Evolutionary conservation across 129 eudicot genomes (phyloP).

Genomic region (Heracleum sosnowskyi): DNA sequence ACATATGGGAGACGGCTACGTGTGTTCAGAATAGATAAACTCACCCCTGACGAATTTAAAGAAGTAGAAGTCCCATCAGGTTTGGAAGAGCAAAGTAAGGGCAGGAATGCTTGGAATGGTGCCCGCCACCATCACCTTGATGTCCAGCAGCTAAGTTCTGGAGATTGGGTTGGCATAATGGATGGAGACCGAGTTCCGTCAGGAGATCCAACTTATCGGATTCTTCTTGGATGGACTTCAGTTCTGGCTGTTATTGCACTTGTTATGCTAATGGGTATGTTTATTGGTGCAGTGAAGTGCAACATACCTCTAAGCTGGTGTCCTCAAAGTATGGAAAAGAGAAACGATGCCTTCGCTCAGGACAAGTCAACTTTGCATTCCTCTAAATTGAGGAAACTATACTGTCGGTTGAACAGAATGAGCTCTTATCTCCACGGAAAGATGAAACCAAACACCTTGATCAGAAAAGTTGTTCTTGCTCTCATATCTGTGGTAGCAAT

Average conservation of each 20-base stretch:
- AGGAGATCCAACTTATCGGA: conserved; percentile 51
- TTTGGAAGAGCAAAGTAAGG: conserved; percentile 43
- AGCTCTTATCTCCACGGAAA: conserved; percentile 44
- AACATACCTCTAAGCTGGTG: conserved; percentile 56
- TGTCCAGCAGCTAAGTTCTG: conserved; percentile 52
- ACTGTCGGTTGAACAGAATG: conserved; percentile 43
- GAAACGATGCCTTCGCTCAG: conserved; percentile 40
- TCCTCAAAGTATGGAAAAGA: conserved; percentile 48
- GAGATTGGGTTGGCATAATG: conserved; percentile 66
- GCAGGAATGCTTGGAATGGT: conserved; percentile 78
- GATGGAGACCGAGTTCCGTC: conserved; percentile 70
- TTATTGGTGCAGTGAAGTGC: conserved; percentile 55
- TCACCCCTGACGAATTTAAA: conserved; percentile 42
- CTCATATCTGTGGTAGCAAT: conserved; percentile 24
- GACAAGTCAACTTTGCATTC: conserved; percentile 39
- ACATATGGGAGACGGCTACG: conserved; percentile 56
- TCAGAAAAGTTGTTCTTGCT: conserved; percentile 34
- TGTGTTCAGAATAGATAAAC: conserved; percentile 42
- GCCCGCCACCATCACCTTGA: conserved; percentile 75
- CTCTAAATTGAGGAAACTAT: conserved; percentile 34
- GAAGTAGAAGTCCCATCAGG: conserved; percentile 68
- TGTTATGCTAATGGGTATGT: conserved; percentile 41
- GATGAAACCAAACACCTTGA: conserved; percentile 45
- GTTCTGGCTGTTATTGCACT: conserved; percentile 34
- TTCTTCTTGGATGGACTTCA: conserved; percentile 53